A percentile compares a stretch with the other conserved stretches of the same genome.
Evolutionary conservation across 2,329 filamentous ascomycete species (phyloP).

Genomic region (Rasamsonia emersonii): DNA sequence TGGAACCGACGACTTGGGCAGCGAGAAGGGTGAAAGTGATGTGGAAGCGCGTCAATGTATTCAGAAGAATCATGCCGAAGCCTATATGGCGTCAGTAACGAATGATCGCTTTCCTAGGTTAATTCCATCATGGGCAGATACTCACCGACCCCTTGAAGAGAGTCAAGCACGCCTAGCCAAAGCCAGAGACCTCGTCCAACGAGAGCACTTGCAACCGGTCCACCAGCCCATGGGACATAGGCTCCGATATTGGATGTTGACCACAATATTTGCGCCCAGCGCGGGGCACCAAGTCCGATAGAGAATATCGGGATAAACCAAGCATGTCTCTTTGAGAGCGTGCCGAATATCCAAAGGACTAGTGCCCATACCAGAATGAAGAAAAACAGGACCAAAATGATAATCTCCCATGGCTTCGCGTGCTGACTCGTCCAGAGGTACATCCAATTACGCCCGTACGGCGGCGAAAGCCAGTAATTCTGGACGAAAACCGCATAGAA

Average conservation of each 20-base stretch:
- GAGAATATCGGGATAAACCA: slow-evolving; percentile 57
- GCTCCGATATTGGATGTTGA: slow-evolving; percentile 46
- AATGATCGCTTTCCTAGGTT: background rate
- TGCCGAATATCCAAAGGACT: slow-evolving; percentile 40
- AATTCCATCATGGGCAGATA: background rate
- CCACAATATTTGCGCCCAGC: slow-evolving; percentile 58
- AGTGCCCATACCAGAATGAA: slow-evolving; percentile 45
- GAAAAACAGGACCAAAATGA: slow-evolving; percentile 35
- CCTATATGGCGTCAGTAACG: slow-evolving; percentile 1
- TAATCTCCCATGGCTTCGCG: slow-evolving; percentile 44
- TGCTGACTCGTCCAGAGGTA: slow-evolving; percentile 45
- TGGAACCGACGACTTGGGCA: slow-evolving; percentile 51
- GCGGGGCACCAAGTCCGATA: slow-evolving; percentile 50
- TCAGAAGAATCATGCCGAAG: slow-evolving; percentile 54
- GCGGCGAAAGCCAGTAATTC: slow-evolving; percentile 52
- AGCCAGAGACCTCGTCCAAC: slow-evolving; percentile 49
- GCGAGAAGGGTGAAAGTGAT: slow-evolving; percentile 27
- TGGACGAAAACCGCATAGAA: slow-evolving; percentile 49
- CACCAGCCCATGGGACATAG: slow-evolving; percentile 51
- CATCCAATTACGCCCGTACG: slow-evolving; percentile 52
- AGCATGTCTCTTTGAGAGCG: slow-evolving; percentile 45
- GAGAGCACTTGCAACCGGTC: slow-evolving; percentile 42
- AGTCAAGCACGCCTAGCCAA: slow-evolving; percentile 54
- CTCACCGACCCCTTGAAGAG: slow-evolving; percentile 49
- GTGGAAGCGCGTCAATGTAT: slow-evolving; percentile 52